Conservation (phyloP, 805 yeast species). For the Priceomyces castillae region DNA sequence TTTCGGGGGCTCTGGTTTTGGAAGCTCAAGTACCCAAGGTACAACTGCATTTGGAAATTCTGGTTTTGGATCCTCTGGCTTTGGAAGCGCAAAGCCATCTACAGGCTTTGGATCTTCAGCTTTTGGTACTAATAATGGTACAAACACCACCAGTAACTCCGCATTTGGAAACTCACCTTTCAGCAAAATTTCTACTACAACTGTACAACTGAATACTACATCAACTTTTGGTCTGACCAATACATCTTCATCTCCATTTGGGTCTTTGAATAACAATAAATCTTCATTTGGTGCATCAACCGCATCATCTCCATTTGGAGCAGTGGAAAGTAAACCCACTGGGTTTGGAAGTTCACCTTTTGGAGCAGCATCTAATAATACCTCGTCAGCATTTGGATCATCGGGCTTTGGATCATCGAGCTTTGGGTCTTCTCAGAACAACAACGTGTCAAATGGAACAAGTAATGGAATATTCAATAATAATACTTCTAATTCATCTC, state of each 20-base stretch:
- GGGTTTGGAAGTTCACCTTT: constrained; percentile 8
- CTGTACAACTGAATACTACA: background rate
- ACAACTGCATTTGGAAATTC: constrained; percentile 2
- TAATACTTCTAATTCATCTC: constrained; percentile 5
- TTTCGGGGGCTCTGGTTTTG: constrained; percentile 1
- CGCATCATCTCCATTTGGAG: constrained; percentile 9
- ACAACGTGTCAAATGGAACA: background rate
- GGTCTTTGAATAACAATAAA: background rate
- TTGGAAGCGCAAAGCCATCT: constrained; percentile 3
- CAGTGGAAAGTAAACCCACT: constrained; percentile 2
- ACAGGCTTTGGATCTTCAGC: constrained; percentile 9
- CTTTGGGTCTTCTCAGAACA: no score
- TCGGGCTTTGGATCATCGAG: constrained; percentile 11
- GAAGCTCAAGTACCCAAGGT: constrained; percentile 6
- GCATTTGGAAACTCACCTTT: constrained; percentile 13
- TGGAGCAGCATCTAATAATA: constrained; percentile 8
- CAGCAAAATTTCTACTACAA: constrained; percentile 1
- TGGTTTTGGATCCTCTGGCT: constrained; percentile 7
- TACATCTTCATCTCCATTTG: constrained; percentile 2
- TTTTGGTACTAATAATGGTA: background rate
- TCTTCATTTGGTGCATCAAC: background rate
- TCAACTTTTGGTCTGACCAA: background rate
- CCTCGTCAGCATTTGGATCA: constrained; percentile 13
- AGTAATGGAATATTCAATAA: background rate
- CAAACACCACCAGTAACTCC: constrained; percentile 2